These are phyloP conservation scores for Pseudoscleropodium purum DNA, from an alignment of 225 moss, liverwort and hornwort species.

Conservation along the genomic window DNA sequence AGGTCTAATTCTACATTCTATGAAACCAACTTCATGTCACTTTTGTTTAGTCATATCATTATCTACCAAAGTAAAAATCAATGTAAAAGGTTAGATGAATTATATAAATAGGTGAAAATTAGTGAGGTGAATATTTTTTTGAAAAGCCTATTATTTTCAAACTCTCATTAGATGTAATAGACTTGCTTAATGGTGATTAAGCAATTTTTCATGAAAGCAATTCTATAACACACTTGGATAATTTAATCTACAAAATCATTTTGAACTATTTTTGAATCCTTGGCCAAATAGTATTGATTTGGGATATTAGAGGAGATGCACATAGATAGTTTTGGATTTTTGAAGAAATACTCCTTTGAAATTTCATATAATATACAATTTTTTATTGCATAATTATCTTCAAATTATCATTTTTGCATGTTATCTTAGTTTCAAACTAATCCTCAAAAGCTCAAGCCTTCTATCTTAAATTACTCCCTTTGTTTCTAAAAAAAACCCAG, in stretches of 20 bases:
- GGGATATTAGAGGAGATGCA: fast-evolving
- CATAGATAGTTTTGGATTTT: not conserved
- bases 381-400: not conserved
- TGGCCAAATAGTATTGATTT: not conserved
- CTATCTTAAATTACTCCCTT: not conserved
- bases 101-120: not conserved
- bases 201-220: not conserved
- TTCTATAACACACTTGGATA: not conserved
- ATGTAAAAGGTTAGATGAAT: not conserved
- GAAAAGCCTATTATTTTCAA: not conserved
- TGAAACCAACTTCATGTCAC: not conserved
- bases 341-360: not conserved
- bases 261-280: not conserved
- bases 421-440: not conserved
- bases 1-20: fast-evolving
- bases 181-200: not conserved
- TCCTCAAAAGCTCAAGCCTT: not conserved
- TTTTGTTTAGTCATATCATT: not conserved
- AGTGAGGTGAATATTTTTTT: not conserved
- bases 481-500: too few species aligned
- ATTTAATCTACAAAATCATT: not conserved
- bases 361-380: not conserved
- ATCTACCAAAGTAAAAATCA: not conserved
- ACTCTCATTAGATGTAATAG: not conserved
- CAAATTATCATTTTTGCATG: not conserved